phyloP scores from a whole-genome alignment of 129 eudicot genomes.

The Helianthus annuus region HanXRQr2.0-SUNRISE NC_035433.2:27291365-27291864 shows the following conservation, averaged over 20 bases:
- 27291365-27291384: not conserved
- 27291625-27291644: slow-evolving; percentile 23
- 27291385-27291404: slow-evolving; percentile 50
- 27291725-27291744: not conserved
- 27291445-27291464: slow-evolving; percentile 71
- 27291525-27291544: slow-evolving; percentile 62
- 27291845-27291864: too few species aligned
- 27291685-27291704: slow-evolving; percentile 43
- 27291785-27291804: too few species aligned
- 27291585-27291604: not conserved
- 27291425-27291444: slow-evolving; percentile 48
- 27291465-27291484: slow-evolving; percentile 56
- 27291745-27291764: too few species aligned
- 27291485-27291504: slow-evolving; percentile 47
- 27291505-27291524: slow-evolving; percentile 54
- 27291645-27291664: slow-evolving; percentile 36
- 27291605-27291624: slow-evolving; percentile 36
- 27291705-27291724: slow-evolving; percentile 41
- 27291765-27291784: too few species aligned
- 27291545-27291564: not conserved
- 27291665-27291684: slow-evolving; percentile 35
- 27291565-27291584: not conserved
- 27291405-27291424: slow-evolving; percentile 68
- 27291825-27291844: too few species aligned
- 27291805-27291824: too few species aligned